A percentile compares a stretch with the other conserved stretches of the same genome.
These are phyloP conservation scores for Parsonsia alboflavescens DNA, from an alignment of 257 asterid species.

Conservation along the genomic window DNA sequence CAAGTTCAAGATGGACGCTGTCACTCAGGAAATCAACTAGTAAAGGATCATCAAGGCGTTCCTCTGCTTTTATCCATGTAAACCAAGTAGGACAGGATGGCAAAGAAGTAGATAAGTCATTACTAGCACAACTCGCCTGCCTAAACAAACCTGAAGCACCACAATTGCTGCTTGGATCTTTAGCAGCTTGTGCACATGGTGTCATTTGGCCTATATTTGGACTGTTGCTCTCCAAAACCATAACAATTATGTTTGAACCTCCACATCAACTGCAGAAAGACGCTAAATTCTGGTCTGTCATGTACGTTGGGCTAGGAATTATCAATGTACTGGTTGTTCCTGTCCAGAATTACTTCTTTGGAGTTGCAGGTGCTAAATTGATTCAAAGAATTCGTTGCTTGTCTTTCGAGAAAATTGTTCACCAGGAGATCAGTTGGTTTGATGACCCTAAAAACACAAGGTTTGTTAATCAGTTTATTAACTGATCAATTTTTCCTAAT, in stretches of 20 bases:
- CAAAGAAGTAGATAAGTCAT: constrained; percentile 29
- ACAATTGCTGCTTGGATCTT: constrained; percentile 49
- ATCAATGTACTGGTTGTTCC: constrained; percentile 36
- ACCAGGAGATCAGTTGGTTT: constrained; percentile 86
- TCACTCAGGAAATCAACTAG: constrained; percentile 46
- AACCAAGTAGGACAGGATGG: constrained; percentile 19
- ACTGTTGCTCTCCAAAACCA: constrained; percentile 55
- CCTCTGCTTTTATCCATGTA: constrained; percentile 34
- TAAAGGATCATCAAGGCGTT: constrained; percentile 48
- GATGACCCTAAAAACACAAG: constrained; percentile 86
- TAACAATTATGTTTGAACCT: constrained; percentile 60
- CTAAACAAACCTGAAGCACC: constrained; percentile 64
- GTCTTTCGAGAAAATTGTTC: constrained; percentile 59
- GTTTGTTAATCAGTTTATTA: constrained; percentile 20
- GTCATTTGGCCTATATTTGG: constrained; percentile 62
- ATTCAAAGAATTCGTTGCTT: constrained; percentile 61
- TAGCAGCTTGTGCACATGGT: constrained; percentile 57
- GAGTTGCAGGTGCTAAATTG: constrained; percentile 70
- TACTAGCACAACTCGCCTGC: constrained; percentile 42
- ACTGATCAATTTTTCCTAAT: not conserved
- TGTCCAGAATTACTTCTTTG: constrained; percentile 62
- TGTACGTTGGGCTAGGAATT: constrained; percentile 43
- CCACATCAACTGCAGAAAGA: constrained; percentile 40
- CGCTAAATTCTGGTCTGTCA: constrained; percentile 56
- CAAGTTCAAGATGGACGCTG: constrained; percentile 43